Percentiles rank a stretch among this genome's conserved stretches.
These are phyloP conservation scores for Cerioporus squamosus DNA, from an alignment of 1,284 basidiomycete species.

Conservation along the genomic window DNA sequence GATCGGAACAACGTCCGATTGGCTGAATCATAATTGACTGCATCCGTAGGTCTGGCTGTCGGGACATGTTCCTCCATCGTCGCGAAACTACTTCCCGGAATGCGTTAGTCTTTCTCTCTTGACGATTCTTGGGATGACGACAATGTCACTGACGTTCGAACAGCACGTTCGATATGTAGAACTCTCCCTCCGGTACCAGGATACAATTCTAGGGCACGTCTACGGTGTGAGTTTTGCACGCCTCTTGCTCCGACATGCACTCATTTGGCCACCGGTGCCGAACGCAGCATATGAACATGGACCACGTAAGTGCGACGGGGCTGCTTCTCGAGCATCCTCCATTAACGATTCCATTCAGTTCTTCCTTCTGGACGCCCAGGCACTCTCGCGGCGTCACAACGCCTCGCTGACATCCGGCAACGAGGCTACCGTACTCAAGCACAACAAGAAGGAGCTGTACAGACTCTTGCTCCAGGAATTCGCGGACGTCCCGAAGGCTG, in stretches of 20 bases:
- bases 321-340: conserved; percentile 2
- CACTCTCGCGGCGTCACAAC: conserved; percentile 38
- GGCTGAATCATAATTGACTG: conserved; percentile 20
- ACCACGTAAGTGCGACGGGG: conserved; percentile 56
- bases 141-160: conserved; percentile 17
- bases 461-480: conserved; percentile 61
- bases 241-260: conserved; percentile 3
- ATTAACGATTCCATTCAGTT: conserved; percentile 46
- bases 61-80: conserved; percentile 82
- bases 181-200: conserved; percentile 83
- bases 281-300: conserved; percentile 74
- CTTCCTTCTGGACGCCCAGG: conserved; percentile 62
- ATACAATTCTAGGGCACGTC: conserved; percentile 89
- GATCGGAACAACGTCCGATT: conserved; percentile 13
- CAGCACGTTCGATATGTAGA: conserved; percentile 86
- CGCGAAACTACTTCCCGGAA: conserved; percentile 83
- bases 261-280: conserved; percentile 11
- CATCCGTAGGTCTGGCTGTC: conserved; percentile 39
- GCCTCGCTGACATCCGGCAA: conserved; percentile 13
- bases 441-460: conserved; percentile 48
- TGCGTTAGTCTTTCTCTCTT: conserved; percentile 60
- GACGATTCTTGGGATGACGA: conserved; percentile 13
- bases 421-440: conserved; percentile 28
- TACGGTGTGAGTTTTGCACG: conserved; percentile 67
- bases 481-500: conserved; percentile 54